These are phyloP conservation scores for Pseudogymnoascus sp. DNA, from an alignment of 2,329 filamentous ascomycete genomes.

Conservation along the genomic window DNA sequence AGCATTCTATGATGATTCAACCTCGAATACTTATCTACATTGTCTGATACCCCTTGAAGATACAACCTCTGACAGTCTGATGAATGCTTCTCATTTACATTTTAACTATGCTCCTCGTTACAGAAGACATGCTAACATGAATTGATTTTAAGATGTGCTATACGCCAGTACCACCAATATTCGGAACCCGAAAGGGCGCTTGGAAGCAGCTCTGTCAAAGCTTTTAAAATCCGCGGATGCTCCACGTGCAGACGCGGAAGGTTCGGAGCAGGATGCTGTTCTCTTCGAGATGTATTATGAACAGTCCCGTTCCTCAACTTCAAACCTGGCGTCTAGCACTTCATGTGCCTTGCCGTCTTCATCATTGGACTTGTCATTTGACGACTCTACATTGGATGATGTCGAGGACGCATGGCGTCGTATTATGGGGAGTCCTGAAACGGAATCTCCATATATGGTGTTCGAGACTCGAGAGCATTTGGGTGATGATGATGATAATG, in stretches of 20 bases:
- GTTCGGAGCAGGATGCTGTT: slow-evolving; percentile 26
- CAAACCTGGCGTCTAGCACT: slow-evolving; percentile 32
- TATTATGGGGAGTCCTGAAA: slow-evolving; percentile 43
- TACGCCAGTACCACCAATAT: slow-evolving; percentile 27
- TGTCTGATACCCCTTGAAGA: slow-evolving; percentile 96
- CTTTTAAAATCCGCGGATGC: slow-evolving; percentile 31
- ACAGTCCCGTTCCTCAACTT: slow-evolving; percentile 36
- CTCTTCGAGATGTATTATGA: slow-evolving; percentile 53
- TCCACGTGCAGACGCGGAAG: slow-evolving; percentile 18
- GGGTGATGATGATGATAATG: slow-evolving; percentile 51
- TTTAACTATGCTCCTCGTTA: slow-evolving; percentile 13
- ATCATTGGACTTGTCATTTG: slow-evolving; percentile 63
- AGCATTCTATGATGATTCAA: slow-evolving; percentile 73
- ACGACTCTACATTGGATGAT: slow-evolving; percentile 60
- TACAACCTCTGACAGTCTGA: slow-evolving; percentile 81
- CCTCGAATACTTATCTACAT: slow-evolving; percentile 99
- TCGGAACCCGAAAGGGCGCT: slow-evolving; percentile 20
- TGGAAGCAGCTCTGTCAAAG: slow-evolving; percentile 35
- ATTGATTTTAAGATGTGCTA: slow-evolving; percentile 30
- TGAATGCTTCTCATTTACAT: slow-evolving; percentile 36
- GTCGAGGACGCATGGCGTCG: slow-evolving; percentile 66
- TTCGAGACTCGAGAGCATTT: slow-evolving; percentile 69
- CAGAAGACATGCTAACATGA: slow-evolving; percentile 20
- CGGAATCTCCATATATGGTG: slow-evolving; percentile 57
- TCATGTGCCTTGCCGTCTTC: slow-evolving; percentile 52